Evolutionary conservation across 139 green algal species (phyloP).

Genomic region (Chlorella vulgaris): DNA sequence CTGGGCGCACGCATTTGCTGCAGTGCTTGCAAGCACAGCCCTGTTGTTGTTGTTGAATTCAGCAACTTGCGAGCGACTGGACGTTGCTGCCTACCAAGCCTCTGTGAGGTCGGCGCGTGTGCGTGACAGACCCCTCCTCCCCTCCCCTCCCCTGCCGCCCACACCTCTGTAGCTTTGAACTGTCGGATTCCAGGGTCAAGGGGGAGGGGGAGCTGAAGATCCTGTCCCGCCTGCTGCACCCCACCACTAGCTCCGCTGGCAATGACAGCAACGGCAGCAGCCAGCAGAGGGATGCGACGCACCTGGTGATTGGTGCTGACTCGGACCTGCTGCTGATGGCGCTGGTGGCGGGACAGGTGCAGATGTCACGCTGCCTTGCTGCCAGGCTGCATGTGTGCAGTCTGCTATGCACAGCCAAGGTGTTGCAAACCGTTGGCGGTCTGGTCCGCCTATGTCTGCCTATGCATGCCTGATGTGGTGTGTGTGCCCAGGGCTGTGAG

Average conservation of each 20-base stretch:
- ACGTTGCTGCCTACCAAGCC: no score
- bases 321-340: conserved; percentile 87
- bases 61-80: no score
- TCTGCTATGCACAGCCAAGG: neutral
- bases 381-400: neutral
- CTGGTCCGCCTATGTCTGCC: no score
- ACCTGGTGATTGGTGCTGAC: conserved; percentile 77
- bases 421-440: no score
- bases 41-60: no score
- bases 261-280: neutral
- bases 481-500: no score
- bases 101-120: no score
- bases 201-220: conserved; percentile 95
- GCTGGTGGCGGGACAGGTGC: conserved; percentile 43
- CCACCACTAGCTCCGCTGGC: neutral
- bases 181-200: conserved; percentile 81
- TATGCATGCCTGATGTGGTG: no score
- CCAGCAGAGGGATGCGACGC: conserved; percentile 16
- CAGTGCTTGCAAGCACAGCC: no score
- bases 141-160: neutral
- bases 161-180: conserved; percentile 59
- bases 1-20: no score
- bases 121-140: no score
- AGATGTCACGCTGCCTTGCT: neutral
- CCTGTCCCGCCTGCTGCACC: conserved; percentile 68